Evolutionary conservation across 2,329 filamentous ascomycete species (phyloP).

Genomic region (Ophidiomyces ophidiicola): DNA sequence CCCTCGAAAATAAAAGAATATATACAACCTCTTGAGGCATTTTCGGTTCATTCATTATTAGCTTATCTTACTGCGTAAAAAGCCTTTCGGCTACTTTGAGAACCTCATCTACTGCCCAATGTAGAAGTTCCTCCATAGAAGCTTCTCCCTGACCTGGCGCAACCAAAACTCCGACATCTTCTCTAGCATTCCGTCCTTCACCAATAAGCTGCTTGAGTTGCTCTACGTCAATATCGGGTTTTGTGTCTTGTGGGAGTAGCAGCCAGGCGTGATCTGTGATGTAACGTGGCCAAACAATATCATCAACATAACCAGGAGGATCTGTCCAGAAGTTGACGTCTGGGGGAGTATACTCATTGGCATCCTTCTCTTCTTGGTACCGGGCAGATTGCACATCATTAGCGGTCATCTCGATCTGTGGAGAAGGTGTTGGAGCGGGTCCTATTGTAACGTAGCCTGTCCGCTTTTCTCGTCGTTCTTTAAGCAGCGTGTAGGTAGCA

Average conservation of each 20-base stretch:
- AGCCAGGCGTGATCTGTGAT: conserved; percentile 68
- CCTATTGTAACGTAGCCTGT: conserved; percentile 39
- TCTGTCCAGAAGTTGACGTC: conserved; percentile 82
- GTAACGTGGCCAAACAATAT: conserved; percentile 94
- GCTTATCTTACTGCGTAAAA: background rate
- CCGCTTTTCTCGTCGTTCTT: conserved; percentile 31
- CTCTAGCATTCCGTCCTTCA: conserved; percentile 26
- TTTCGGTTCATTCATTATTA: no score
- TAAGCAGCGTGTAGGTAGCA: conserved; percentile 45
- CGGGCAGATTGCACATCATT: background rate
- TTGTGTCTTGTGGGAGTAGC: conserved; percentile 51
- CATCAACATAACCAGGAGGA: conserved; percentile 85
- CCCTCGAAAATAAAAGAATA: no score
- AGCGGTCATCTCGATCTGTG: background rate
- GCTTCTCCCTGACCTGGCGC: conserved; percentile 43
- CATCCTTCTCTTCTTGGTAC: conserved; percentile 8
- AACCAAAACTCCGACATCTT: conserved; percentile 37
- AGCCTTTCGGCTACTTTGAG: conserved; percentile 26
- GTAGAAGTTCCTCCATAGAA: conserved; percentile 50
- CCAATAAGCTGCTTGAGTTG: conserved; percentile 24
- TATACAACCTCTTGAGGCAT: no score
- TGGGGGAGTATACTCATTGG: conserved; percentile 26
- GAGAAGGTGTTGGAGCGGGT: conserved; percentile 22
- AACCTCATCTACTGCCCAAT: conserved; percentile 56
- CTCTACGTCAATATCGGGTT: conserved; percentile 12